Percentiles rank a stretch among this genome's conserved stretches.
These are phyloP conservation scores for Plectosphaerella sp. DNA, from an alignment of 2,329 filamentous ascomycete species.

Conservation along the genomic window DNA sequence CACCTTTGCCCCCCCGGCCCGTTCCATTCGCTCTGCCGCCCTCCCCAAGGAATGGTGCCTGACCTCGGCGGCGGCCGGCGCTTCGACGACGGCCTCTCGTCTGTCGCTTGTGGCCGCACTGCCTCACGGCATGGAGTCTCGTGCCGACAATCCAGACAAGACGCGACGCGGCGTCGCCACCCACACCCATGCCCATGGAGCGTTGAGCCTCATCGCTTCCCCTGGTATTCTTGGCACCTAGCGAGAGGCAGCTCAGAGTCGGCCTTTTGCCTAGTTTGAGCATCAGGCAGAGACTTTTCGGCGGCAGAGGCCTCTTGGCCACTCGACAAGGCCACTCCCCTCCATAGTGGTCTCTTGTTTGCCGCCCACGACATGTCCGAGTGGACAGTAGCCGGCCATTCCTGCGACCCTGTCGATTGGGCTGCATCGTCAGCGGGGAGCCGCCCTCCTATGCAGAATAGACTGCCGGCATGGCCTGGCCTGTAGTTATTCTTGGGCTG, in stretches of 20 bases:
- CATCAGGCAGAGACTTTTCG: not conserved
- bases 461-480: not conserved
- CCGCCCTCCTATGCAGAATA: not conserved
- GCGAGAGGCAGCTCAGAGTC: not conserved
- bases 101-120: slow-evolving; percentile 16
- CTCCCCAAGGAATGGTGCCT: not conserved
- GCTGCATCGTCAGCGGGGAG: not conserved
- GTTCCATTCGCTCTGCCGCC: not conserved
- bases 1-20: not conserved
- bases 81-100: slow-evolving; percentile 18
- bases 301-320: not conserved
- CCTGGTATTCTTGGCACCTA: not conserved
- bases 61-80: not conserved
- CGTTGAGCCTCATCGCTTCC: not conserved
- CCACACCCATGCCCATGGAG: not conserved
- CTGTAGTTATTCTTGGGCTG: not conserved
- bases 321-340: not conserved
- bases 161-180: not conserved
- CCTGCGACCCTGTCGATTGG: slow-evolving; percentile 1
- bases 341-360: not conserved
- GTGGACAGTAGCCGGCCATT: slow-evolving; percentile 11
- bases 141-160: not conserved
- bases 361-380: slow-evolving; percentile 3
- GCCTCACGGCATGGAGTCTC: slow-evolving; percentile 17
- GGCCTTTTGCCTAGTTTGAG: not conserved